phyloP scores from a whole-genome alignment of 306 rosid genomes.

The Lathyrus oleraceus region DNA sequence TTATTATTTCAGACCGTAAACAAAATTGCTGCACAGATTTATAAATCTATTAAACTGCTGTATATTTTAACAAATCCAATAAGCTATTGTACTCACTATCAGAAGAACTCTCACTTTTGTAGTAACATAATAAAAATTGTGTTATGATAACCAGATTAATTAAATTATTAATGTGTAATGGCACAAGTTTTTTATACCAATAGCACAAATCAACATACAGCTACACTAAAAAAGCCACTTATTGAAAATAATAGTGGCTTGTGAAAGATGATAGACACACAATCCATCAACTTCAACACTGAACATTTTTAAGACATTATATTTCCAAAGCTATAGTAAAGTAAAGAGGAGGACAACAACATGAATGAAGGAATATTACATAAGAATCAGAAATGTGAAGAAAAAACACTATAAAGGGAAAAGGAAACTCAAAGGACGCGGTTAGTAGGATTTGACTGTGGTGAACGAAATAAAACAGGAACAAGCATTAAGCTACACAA shows the following conservation, averaged over 20 bases:
- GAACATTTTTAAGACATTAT: not conserved
- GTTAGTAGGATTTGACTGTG: too few relatives aligned
- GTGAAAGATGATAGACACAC: not conserved
- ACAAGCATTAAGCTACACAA: too few relatives aligned
- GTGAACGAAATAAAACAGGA: too few relatives aligned
- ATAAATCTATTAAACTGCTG: too few relatives aligned
- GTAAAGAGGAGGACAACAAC: not conserved
- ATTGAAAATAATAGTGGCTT: conserved; percentile 4
- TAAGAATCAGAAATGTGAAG: not conserved
- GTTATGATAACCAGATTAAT: conserved; percentile 22
- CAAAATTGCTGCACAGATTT: too few relatives aligned
- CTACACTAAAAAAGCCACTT: not conserved
- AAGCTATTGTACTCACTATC: too few relatives aligned
- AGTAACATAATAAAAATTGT: conserved; percentile 16
- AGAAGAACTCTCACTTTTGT: conserved; percentile 66
- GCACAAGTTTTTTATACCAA: not conserved
- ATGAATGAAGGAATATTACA: not conserved
- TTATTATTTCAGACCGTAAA: too few relatives aligned
- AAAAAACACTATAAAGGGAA: too few relatives aligned
- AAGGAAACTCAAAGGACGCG: too few relatives aligned
- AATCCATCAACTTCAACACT: not conserved
- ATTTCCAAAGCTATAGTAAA: too few relatives aligned
- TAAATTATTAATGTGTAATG: not conserved
- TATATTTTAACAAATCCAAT: too few relatives aligned
- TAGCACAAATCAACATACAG: not conserved